phyloP scores from a whole-genome alignment of 208 protist genomes.

The Wallacemonas sp. region DNA sequence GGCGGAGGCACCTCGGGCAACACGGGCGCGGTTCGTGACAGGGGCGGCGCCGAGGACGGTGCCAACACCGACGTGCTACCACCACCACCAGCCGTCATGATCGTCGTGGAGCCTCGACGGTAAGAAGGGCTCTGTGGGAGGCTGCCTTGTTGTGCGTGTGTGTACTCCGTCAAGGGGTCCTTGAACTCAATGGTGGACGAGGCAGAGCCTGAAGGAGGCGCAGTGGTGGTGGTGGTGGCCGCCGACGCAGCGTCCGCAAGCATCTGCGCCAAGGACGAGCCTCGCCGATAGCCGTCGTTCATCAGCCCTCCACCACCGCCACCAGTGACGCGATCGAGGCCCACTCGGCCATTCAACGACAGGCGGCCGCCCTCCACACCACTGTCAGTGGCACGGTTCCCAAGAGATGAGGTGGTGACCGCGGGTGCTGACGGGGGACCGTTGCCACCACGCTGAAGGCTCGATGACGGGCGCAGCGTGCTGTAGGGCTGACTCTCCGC shows the following conservation, averaged over 20 bases:
- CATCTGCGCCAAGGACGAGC: neutral
- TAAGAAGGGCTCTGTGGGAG: neutral
- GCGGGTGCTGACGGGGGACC: neutral
- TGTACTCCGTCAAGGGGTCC: conserved; percentile 8
- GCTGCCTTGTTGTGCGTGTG: neutral
- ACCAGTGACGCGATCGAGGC: neutral
- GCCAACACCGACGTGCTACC: neutral
- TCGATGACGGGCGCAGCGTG: conserved; percentile 6
- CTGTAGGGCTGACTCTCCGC: neutral
- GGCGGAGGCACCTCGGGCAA: too few species aligned
- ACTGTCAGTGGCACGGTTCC: neutral
- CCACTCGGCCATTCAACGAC: conserved; percentile 2
- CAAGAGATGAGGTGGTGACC: neutral
- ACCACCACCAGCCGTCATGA: neutral
- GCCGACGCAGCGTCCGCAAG: conserved; percentile 1
- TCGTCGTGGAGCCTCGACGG: neutral
- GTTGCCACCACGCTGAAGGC: neutral
- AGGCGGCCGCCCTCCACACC: conserved; percentile 2
- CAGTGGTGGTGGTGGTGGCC: neutral
- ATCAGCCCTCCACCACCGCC: neutral
- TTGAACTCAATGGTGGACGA: conserved; percentile 11
- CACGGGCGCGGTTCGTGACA: neutral
- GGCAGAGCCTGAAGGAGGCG: neutral
- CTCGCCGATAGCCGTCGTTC: neutral
- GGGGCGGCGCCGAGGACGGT: neutral